phyloP scores from a whole-genome alignment of 306 rosid species.

The Cucurbita argyrosperma region DNA sequence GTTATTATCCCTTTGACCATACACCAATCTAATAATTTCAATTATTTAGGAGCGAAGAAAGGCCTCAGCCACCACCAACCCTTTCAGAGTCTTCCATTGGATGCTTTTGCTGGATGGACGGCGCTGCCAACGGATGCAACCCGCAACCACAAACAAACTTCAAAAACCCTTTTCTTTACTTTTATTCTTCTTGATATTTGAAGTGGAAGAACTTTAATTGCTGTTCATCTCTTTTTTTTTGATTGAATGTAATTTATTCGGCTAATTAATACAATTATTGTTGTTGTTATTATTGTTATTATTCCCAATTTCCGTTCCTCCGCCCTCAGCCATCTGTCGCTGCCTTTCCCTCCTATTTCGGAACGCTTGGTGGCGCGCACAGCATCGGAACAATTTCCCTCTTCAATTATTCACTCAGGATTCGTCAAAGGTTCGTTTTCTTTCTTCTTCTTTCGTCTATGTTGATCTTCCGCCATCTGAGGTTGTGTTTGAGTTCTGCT shows the following conservation, averaged over 20 bases:
- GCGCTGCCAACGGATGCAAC: neutral
- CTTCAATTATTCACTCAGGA: neutral
- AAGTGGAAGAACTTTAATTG: neutral
- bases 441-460: neutral
- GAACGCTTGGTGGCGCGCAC: conserved; percentile 9
- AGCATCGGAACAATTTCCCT: conserved; percentile 14
- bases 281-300: neutral
- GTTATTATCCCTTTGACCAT: neutral
- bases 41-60: neutral
- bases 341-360: conserved; percentile 3
- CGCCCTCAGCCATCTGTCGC: neutral
- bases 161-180: neutral
- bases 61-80: neutral
- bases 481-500: neutral
- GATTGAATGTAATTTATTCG: neutral
- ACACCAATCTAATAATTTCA: neutral
- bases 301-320: neutral
- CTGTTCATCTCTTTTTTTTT: neutral
- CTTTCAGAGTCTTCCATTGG: neutral
- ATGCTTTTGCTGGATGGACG: neutral
- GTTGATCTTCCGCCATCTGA: neutral
- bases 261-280: neutral
- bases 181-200: neutral
- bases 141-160: neutral
- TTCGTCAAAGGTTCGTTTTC: conserved; percentile 12